Evolutionary conservation across 2,329 filamentous ascomycete species (phyloP), one percentile per base, ranked within the genome.

Genomic region (Aspergillus brunneoviolaceus): DNA sequence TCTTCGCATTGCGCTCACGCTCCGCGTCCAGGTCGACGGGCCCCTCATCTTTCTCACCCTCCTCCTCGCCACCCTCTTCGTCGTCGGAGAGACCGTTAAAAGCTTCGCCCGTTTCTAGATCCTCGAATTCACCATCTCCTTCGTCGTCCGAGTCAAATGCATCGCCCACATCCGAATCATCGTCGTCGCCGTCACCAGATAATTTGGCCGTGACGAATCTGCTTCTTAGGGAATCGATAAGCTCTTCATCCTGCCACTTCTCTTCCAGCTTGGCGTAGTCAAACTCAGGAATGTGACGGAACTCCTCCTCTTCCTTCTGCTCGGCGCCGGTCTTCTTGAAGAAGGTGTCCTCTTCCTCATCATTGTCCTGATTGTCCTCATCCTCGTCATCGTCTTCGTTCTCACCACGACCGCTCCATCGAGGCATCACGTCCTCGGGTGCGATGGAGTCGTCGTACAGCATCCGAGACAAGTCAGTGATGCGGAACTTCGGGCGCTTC

Each of bases 371-470:
- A 31, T 88, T 85, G 21, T 83, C 80, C 11, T 77, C 84, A 3
- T 69, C 64, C 19, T 82, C 79, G 11, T 80, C 33, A 5, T 35
- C 80, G 19, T 84, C 80, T 39, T 85, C 84, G 11, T 85, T 84
- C 4, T 86, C 84, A 5, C 87, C 87, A 51, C 87, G 84, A 2
- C 92, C 92, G 60, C 85, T 85, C 95, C 95, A 99, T 72, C 85
- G 87, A 66, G 85, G 84, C 45, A 96, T 79, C 1, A 93, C 91
- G 59, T 96, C 87, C 3, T 82, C 81, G 1, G 93, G 87, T 1
- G 88, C 86, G 29, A 99, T 77, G 11, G 87, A 86, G 45, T 90
- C 85, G 68, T 98, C 90, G 76, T 99, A 99, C 79, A 99, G 89
- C 75, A 96, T 84, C 65, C 90, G 87, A 0, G 92, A 91, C 31